Percentiles rank a stretch among this genome's conserved stretches.
These are phyloP conservation scores for Echites panduratus DNA, from an alignment of 257 asterid species.

Conservation along the genomic window DNA sequence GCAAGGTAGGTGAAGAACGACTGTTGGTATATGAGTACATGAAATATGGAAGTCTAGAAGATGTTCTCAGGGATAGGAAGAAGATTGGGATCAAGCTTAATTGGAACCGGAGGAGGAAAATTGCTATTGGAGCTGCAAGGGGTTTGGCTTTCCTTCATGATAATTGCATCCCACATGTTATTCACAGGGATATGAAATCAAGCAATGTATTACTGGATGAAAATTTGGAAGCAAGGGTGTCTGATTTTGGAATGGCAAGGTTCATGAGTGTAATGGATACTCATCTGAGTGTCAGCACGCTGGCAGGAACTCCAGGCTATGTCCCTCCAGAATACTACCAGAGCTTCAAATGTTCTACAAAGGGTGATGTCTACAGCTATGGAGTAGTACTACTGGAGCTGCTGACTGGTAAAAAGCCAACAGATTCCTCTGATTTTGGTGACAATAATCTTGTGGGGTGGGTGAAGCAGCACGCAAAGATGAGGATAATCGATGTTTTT, in stretches of 20 bases:
- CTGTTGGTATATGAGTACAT: constrained; percentile 87
- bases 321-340: constrained; percentile 97
- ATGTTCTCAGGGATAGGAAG: constrained; percentile 62
- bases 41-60: constrained; percentile 89
- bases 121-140: constrained; percentile 81
- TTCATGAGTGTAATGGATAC: constrained; percentile 83
- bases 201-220: constrained; percentile 92
- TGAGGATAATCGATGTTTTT: constrained; percentile 59
- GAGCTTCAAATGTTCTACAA: constrained; percentile 76
- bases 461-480: constrained; percentile 70
- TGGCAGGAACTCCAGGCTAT: constrained; percentile 94
- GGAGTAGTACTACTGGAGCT: constrained; percentile 92
- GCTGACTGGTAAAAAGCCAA: constrained; percentile 74
- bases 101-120: constrained; percentile 71
- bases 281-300: constrained; percentile 83
- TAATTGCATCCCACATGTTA: constrained; percentile 85
- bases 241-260: constrained; percentile 98
- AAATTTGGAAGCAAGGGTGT: constrained; percentile 76
- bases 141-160: constrained; percentile 90
- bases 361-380: constrained; percentile 89
- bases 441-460: constrained; percentile 94
- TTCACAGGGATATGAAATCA: constrained; percentile 93
- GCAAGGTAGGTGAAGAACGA: constrained; percentile 85
- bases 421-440: constrained; percentile 84
- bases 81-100: constrained; percentile 59